Evolutionary conservation across 2,329 filamentous ascomycete genomes (phyloP), one percentile per base, ranked within the genome.

Genomic region (Colletotrichum zoysiae): DNA sequence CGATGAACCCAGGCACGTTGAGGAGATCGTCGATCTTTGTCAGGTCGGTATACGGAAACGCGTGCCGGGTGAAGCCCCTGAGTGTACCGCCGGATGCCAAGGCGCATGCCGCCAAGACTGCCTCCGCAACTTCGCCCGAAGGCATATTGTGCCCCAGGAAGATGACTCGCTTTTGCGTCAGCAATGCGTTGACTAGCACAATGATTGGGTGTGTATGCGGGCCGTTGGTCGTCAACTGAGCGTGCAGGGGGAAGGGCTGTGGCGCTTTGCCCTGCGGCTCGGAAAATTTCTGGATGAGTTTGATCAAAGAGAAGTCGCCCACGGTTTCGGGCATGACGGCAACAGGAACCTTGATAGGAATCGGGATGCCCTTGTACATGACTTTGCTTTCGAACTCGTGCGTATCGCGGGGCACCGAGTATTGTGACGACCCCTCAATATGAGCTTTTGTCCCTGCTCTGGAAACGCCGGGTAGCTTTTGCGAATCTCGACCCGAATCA

Each of bases 311-410:
- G 79, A 99, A 99, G 82, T 99, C 96, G 73, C 96, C 96, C 20
- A 99, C 96, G 0, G 94, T 98, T 84, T 99, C 96, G 2, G 95
- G 94, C 85, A 95, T 95, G 70, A 97, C 89, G 14, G 96, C 95
- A 4, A 95, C 95, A 0, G 96, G 96, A 9, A 99, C 92, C 82
- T 98, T 98, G 84, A 99, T 94, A 1, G 96, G 96, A 38, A 99
- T 95, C 0, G 95, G 95, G 67, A 98, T 96, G 74, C 95, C 94
- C 83, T 98, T 97, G 84, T 99, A 99, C 79, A 95, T 90, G 77
- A 99, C 94, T 78, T 92, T 94, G 76, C 94, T 97, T 84, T 98
- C 96, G 78, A 97, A 98, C 81, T 99, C 96, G 81, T 99, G 96
- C 0, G 96, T 99, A 79, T 99, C 96, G 77, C 96, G 89, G 11